phyloP scores from a whole-genome alignment of 2,329 filamentous ascomycete genomes.

The Tricladium varicosporioides region DNA sequence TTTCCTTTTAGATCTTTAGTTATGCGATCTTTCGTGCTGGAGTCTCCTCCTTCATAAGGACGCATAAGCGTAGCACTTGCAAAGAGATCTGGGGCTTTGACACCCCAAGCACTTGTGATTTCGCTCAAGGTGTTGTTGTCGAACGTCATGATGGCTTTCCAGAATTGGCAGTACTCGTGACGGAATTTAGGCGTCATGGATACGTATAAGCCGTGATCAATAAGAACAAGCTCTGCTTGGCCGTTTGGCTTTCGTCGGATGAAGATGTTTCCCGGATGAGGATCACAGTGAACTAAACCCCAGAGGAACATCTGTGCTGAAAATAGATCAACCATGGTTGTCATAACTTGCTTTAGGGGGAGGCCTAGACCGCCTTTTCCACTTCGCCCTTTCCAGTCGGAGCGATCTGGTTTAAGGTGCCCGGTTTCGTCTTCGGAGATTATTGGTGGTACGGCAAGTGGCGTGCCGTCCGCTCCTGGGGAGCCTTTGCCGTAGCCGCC shows the following conservation, averaged over 20 bases:
- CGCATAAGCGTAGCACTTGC: conserved; percentile 86
- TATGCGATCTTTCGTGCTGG: conserved; percentile 62
- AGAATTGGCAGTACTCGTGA: conserved; percentile 83
- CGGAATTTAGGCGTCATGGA: conserved; percentile 82
- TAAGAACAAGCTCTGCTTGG: conserved; percentile 86
- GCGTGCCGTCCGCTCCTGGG: conserved; percentile 69
- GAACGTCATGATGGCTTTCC: conserved; percentile 91
- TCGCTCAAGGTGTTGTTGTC: conserved; percentile 77
- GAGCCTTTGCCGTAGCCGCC: conserved; percentile 75
- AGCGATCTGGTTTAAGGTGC: conserved; percentile 75
- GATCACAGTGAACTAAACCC: conserved; percentile 94
- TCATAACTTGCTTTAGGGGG: conserved; percentile 84
- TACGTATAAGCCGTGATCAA: conserved; percentile 96
- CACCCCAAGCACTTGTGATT: conserved; percentile 80
- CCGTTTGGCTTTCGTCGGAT: conserved; percentile 81
- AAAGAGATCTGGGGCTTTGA: conserved; percentile 86
- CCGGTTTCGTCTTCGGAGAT: conserved; percentile 50
- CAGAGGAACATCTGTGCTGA: conserved; percentile 98
- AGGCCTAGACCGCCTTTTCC: conserved; percentile 81
- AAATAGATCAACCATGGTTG: conserved; percentile 93
- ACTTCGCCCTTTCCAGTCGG: conserved; percentile 71
- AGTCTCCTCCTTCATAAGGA: conserved; percentile 84
- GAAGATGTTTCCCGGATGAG: conserved; percentile 96
- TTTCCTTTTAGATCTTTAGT: conserved; percentile 49
- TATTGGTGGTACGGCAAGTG: conserved; percentile 43